These are phyloP conservation scores for Euphorbia pulcherrima DNA, from an alignment of 345 rosid species.

Conservation along the genomic window DNA sequence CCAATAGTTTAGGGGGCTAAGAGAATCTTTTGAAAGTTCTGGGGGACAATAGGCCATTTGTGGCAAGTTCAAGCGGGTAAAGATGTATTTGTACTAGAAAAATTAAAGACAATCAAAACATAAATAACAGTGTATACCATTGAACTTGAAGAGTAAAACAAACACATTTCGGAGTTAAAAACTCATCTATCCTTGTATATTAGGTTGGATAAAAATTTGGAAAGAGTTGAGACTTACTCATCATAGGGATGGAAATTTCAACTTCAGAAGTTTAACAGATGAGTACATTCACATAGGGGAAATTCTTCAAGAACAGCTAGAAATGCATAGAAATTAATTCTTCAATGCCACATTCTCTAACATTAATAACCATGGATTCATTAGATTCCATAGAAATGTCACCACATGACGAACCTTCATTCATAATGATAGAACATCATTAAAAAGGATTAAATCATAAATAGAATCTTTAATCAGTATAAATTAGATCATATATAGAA, in stretches of 20 bases:
- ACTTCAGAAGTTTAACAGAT: constrained; percentile 9
- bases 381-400: constrained; percentile 43
- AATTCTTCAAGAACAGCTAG: constrained; percentile 22
- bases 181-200: neutral
- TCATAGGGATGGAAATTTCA: neutral
- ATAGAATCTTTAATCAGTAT: neutral
- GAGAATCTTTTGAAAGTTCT: no score
- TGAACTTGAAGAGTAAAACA: neutral
- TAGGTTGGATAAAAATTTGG: neutral
- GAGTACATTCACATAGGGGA: constrained; percentile 10
- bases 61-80: no score
- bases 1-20: no score
- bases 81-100: no score
- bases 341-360: constrained; percentile 47
- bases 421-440: constrained; percentile 24
- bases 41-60: no score
- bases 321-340: constrained; percentile 64
- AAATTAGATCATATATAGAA: no score
- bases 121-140: neutral
- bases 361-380: constrained; percentile 50
- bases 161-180: neutral
- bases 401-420: constrained; percentile 70
- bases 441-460: neutral
- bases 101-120: no score
- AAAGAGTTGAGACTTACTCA: constrained; percentile 11